Evolutionary conservation across 805 yeast genomes (phyloP).

Genomic region (Lachancea meyersii): DNA sequence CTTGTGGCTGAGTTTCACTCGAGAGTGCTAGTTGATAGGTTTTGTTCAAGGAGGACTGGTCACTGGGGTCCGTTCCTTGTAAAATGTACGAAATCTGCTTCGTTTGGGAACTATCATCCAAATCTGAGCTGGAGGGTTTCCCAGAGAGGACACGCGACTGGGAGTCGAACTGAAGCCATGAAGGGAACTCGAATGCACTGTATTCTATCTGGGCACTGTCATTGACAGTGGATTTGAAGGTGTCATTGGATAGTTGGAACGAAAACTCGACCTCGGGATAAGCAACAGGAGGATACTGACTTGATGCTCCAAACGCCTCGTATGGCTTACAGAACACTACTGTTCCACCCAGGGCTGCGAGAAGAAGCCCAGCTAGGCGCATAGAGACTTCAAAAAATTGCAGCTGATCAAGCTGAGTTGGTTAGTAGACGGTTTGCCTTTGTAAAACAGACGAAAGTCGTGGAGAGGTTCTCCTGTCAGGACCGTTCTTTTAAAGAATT

Average conservation of each 20-base stretch:
- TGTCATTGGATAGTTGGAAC: slow-evolving; percentile 64
- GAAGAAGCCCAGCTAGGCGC: slow-evolving; percentile 6
- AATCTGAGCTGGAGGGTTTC: slow-evolving; percentile 40
- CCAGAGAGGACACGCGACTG: slow-evolving; percentile 60
- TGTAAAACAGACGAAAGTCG: background rate
- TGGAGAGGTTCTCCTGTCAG: too few relatives aligned
- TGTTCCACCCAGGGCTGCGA: slow-evolving; percentile 1
- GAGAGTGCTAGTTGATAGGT: slow-evolving; percentile 47
- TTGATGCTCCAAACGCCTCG: slow-evolving; percentile 36
- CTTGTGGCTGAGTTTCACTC: slow-evolving; percentile 37
- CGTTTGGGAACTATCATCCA: slow-evolving; percentile 37
- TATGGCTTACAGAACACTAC: slow-evolving; percentile 17
- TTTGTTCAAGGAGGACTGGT: slow-evolving; percentile 39
- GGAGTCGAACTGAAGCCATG: slow-evolving; percentile 73
- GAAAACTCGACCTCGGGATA: slow-evolving; percentile 54
- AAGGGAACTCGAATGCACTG: slow-evolving; percentile 54
- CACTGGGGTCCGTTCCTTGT: slow-evolving; percentile 58
- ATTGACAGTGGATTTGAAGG: slow-evolving; percentile 47
- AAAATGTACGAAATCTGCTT: slow-evolving; percentile 45
- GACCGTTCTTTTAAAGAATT: background rate
- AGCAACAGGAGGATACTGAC: slow-evolving; percentile 86
- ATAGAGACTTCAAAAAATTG: background rate
- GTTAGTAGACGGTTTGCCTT: background rate
- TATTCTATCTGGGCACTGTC: slow-evolving; percentile 44
- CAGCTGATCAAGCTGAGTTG: background rate